Conservation (phyloP, 768 basidiomycete genomes). For the Gymnopilus dilepis region DNA sequence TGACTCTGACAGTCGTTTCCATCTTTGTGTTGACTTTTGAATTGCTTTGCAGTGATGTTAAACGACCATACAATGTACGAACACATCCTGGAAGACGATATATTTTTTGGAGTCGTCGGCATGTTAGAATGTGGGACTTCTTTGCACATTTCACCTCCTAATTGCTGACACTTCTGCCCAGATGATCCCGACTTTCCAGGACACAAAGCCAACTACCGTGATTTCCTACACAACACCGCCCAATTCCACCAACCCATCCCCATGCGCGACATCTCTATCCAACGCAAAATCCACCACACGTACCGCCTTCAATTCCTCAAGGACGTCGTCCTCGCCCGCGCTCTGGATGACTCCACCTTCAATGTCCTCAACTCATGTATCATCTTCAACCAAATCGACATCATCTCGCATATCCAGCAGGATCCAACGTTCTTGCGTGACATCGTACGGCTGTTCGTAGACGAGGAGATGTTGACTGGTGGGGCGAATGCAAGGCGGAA, state of each 20-base stretch:
- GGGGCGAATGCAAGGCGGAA: conserved; percentile 32
- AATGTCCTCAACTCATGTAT: conserved; percentile 96
- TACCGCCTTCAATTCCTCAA: conserved; percentile 97
- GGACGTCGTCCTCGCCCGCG: conserved; percentile 95
- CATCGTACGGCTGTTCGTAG: conserved; percentile 77
- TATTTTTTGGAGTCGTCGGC: conserved; percentile 92
- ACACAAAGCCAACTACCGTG: conserved; percentile 97
- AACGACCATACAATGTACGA: conserved; percentile 96
- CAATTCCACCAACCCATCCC: conserved; percentile 89
- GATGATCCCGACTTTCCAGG: conserved; percentile 97
- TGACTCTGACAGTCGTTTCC: background rate
- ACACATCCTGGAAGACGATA: conserved; percentile 90
- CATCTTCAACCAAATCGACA: conserved; percentile 99
- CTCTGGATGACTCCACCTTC: conserved; percentile 95
- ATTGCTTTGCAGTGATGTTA: conserved; percentile 72
- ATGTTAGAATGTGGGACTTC: conserved; percentile 90
- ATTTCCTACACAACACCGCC: conserved; percentile 84
- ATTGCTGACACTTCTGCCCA: conserved; percentile 33
- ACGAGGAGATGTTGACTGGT: conserved; percentile 65
- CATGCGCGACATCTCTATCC: conserved; percentile 75
- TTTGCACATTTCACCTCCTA: conserved; percentile 11
- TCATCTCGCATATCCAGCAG: conserved; percentile 86
- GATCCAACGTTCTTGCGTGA: conserved; percentile 79
- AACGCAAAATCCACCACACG: conserved; percentile 93
- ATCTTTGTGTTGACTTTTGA: background rate